These are phyloP conservation scores for Cyamopsis tetragonoloba DNA, from an alignment of 306 rosid genomes.

Conservation along the genomic window DNA sequence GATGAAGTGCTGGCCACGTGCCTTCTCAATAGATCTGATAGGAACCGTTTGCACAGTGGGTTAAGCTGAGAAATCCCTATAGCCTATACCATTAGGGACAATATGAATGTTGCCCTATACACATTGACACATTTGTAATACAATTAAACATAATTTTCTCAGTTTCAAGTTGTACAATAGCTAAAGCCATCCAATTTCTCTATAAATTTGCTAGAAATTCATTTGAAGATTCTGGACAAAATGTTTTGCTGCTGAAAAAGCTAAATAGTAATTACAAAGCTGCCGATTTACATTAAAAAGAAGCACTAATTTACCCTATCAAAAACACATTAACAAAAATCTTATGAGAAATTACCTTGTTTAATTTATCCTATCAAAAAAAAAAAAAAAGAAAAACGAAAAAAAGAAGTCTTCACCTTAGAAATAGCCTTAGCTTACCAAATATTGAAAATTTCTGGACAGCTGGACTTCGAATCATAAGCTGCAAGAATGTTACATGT, in stretches of 20 bases:
- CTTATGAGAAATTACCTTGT: background rate
- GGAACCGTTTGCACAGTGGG: too few species aligned
- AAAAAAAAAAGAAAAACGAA: too few species aligned
- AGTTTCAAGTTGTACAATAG: too few species aligned
- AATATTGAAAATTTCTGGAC: background rate
- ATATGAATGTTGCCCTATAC: too few species aligned
- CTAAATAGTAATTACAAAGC: conserved; percentile 7
- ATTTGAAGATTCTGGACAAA: background rate
- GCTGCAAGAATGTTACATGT: background rate
- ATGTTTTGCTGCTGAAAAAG: background rate
- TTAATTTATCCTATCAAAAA: too few species aligned
- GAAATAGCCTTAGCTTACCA: background rate
- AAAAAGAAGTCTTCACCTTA: background rate
- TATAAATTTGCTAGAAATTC: conserved; percentile 2
- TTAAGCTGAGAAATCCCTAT: too few species aligned
- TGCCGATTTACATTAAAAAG: background rate
- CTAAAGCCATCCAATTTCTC: too few species aligned
- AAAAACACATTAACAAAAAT: background rate
- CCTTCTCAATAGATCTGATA: background rate
- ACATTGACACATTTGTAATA: too few species aligned
- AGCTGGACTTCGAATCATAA: background rate
- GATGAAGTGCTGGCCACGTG: background rate
- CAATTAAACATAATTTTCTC: too few species aligned
- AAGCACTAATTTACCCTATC: background rate
- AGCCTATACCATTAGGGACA: too few species aligned